Percentiles rank a stretch among this genome's conserved stretches.
Evolutionary conservation across 257 asterid species (phyloP).

Genomic region (Prunella vulgaris): DNA sequence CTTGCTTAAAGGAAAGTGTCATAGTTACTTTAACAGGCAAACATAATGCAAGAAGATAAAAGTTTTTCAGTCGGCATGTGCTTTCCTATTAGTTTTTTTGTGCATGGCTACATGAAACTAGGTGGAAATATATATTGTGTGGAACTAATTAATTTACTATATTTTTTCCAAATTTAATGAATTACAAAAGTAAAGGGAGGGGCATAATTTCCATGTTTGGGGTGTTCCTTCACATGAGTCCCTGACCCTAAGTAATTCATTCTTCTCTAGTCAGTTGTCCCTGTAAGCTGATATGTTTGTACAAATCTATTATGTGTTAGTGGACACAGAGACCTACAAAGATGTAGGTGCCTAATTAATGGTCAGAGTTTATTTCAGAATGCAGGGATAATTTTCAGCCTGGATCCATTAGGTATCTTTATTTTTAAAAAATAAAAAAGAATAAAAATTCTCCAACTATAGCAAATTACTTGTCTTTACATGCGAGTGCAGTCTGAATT

Average conservation of each 20-base stretch:
- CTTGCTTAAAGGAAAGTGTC: neutral
- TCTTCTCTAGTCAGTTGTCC: neutral
- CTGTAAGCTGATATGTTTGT: neutral
- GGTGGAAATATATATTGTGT: conserved; percentile 13
- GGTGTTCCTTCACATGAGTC: neutral
- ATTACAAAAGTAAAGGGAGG: neutral
- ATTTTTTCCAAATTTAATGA: neutral
- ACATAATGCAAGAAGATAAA: neutral
- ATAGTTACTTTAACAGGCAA: neutral
- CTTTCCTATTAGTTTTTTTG: neutral
- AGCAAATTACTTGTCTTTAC: neutral
- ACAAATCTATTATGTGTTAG: neutral
- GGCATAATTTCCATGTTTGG: neutral
- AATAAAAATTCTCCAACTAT: neutral
- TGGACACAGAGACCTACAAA: conserved; percentile 3
- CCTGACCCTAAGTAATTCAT: neutral
- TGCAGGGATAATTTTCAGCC: neutral
- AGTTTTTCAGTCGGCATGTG: neutral
- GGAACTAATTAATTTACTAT: neutral
- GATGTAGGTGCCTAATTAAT: neutral
- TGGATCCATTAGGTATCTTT: no score
- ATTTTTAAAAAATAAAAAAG: no score
- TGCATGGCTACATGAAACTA: neutral
- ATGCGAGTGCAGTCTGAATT: neutral
- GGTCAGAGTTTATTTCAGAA: neutral